These are phyloP conservation scores for Saitozyma sp. DNA, from an alignment of 768 basidiomycete genomes.

Conservation along the genomic window DNA sequence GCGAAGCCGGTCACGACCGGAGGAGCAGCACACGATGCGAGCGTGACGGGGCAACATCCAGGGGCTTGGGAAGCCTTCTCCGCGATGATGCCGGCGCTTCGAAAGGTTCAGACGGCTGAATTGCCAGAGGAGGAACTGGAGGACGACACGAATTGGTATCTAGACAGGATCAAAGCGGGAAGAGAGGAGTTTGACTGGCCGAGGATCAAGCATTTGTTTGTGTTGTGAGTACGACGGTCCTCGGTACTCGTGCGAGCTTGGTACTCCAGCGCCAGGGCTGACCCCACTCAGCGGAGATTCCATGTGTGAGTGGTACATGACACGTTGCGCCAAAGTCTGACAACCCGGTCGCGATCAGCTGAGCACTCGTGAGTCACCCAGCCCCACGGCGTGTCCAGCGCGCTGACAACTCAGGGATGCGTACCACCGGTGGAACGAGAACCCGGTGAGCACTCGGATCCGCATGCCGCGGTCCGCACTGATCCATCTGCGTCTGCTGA, in stretches of 20 bases:
- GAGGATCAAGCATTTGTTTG: background rate
- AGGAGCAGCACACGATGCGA: background rate
- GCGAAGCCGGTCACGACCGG: too few species aligned
- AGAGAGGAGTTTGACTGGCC: background rate
- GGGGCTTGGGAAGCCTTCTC: too few species aligned
- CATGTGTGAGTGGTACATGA: background rate
- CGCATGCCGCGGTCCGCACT: too few species aligned
- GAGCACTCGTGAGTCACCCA: background rate
- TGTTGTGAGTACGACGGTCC: background rate
- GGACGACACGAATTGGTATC: too few species aligned
- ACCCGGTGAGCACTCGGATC: background rate
- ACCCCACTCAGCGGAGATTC: background rate
- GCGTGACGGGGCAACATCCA: background rate
- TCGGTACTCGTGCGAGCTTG: too few species aligned
- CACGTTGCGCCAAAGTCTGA: background rate
- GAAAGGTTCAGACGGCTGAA: too few species aligned
- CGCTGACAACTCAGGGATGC: background rate
- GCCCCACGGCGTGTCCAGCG: background rate
- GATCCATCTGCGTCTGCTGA: background rate
- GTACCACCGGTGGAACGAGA: background rate
- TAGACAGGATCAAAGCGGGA: too few species aligned
- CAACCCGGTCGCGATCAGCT: background rate
- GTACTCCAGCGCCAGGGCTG: background rate
- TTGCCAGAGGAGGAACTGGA: too few species aligned
- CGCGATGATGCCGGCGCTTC: too few species aligned